Evolutionary conservation across 176 grass and related monocot species (phyloP).

Genomic region (Calamus simplicifolius): DNA sequence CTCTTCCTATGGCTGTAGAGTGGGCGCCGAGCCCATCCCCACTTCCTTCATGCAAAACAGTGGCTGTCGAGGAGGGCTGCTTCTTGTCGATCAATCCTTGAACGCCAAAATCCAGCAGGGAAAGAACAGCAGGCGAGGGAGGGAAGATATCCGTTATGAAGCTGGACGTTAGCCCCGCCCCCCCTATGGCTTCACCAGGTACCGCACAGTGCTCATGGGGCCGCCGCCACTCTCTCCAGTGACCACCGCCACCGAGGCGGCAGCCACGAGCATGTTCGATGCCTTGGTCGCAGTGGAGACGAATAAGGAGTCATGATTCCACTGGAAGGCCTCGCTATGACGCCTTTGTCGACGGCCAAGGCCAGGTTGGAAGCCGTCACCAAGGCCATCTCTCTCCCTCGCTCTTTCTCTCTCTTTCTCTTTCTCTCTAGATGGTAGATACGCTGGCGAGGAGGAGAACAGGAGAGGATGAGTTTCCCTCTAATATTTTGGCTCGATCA

Average conservation of each 20-base stretch:
- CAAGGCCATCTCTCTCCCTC: too few relatives aligned
- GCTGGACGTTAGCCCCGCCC: constrained; percentile 25
- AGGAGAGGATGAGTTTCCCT: too few relatives aligned
- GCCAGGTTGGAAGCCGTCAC: too few relatives aligned
- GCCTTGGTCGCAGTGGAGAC: constrained; percentile 14
- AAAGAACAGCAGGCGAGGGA: background rate
- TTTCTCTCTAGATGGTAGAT: too few relatives aligned
- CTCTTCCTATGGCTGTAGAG: constrained; percentile 24
- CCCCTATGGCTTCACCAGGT: constrained; percentile 16
- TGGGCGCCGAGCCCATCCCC: background rate
- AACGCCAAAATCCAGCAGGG: constrained; percentile 2
- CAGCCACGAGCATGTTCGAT: constrained; percentile 24
- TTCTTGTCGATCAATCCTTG: constrained; percentile 11
- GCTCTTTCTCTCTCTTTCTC: too few relatives aligned
- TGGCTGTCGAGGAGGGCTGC: constrained; percentile 1
- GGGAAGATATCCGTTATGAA: constrained; percentile 22
- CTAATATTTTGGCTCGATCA: too few relatives aligned
- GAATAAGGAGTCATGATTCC: constrained; percentile 3
- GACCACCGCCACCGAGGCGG: constrained; percentile 11
- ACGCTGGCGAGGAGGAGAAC: too few relatives aligned
- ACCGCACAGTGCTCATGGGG: constrained; percentile 14
- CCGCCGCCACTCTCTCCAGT: constrained; percentile 17
- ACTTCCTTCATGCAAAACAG: constrained; percentile 14
- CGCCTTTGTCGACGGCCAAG: too few relatives aligned
- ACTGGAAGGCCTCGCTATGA: too few relatives aligned